Percentiles rank a stretch among this genome's conserved stretches.
phyloP scores from a whole-genome alignment of 2,329 filamentous ascomycete genomes.

The Botrytis deweyae region DNA sequence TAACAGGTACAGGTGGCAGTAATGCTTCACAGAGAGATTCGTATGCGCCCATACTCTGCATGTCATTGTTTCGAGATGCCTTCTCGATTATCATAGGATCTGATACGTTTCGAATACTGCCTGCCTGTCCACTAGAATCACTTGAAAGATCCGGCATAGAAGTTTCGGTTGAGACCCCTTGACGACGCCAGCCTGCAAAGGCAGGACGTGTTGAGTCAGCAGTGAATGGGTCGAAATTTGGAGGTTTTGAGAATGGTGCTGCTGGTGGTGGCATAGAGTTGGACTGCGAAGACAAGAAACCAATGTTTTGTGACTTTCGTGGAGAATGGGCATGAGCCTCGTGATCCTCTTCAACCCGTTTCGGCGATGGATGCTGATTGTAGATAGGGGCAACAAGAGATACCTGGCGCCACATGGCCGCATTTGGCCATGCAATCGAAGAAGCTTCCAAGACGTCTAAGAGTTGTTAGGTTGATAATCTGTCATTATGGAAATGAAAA shows the following conservation, averaged over 20 bases:
- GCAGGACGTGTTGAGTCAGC: conserved; percentile 37
- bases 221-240: conserved; percentile 43
- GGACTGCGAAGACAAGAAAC: conserved; percentile 20
- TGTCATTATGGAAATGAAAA: not conserved
- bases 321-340: conserved; percentile 66
- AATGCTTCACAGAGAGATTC: conserved; percentile 38
- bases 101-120: conserved; percentile 40
- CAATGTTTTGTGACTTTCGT: conserved; percentile 38
- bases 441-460: conserved; percentile 70
- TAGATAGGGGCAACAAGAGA: conserved; percentile 42
- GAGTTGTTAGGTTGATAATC: not conserved
- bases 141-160: conserved; percentile 49
- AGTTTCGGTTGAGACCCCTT: conserved; percentile 43
- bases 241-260: conserved; percentile 35
- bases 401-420: conserved; percentile 62
- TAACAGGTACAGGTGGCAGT: conserved; percentile 33
- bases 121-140: conserved; percentile 34
- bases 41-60: conserved; percentile 34
- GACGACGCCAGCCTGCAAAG: conserved; percentile 39
- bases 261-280: conserved; percentile 24
- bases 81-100: conserved; percentile 35
- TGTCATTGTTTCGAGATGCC: conserved; percentile 28
- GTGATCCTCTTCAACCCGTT: conserved; percentile 46
- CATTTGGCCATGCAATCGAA: conserved; percentile 78
- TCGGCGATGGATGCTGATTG: conserved; percentile 34